Evolutionary conservation across 306 rosid genomes (phyloP), one percentile per base, ranked within the genome.

Genomic region (Cucurbita maxima): DNA sequence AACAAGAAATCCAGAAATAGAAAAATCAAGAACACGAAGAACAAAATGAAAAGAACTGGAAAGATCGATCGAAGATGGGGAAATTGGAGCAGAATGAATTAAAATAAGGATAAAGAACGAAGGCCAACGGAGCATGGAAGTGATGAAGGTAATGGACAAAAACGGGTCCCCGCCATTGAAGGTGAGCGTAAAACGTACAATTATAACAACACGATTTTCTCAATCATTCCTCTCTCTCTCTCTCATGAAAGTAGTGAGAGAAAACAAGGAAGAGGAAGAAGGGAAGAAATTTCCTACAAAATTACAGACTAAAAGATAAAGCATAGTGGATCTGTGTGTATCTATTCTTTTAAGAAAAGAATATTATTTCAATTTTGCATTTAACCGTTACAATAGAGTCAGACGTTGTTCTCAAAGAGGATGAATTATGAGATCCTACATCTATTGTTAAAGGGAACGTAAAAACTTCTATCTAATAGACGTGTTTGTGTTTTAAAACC

Each of bases 121-220:
- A 70, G 44, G 73, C 13, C 44, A 47, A 47, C 55, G 40, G 30
- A 45, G 73, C 73, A 48, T 37, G 57, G 58, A 1, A 53, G 37
- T n/a, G 44, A 19, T 7, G 53, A 58, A 0, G 76, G 16, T 58
- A 79, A 76, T n/a, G 75, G 81, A 82, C 81, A 60, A 55, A 77
- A 56, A 58, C 1, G 86, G 86, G 86, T 30, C 81, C 86, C 22
- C 37, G 66, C 74, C 44, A 69, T 72, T 69, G 57, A 40, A 11
- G 57, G 20, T 20, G 3, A 34, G 1, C 15, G 58, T 22, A 69
- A 34, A 48, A 7, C n/a, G 58, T 48, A 48, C 74, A 30, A 30
- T 30, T 25, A 14, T 36, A 56, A 56, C 61, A 20, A 18, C 2
- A 20, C 22, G 56, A 45, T 44, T 34, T 52, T 12, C 16, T 51